These are phyloP conservation scores for Fusarium pseudoanthophilum DNA, from an alignment of 2,329 filamentous ascomycete species.

Conservation along the genomic window DNA sequence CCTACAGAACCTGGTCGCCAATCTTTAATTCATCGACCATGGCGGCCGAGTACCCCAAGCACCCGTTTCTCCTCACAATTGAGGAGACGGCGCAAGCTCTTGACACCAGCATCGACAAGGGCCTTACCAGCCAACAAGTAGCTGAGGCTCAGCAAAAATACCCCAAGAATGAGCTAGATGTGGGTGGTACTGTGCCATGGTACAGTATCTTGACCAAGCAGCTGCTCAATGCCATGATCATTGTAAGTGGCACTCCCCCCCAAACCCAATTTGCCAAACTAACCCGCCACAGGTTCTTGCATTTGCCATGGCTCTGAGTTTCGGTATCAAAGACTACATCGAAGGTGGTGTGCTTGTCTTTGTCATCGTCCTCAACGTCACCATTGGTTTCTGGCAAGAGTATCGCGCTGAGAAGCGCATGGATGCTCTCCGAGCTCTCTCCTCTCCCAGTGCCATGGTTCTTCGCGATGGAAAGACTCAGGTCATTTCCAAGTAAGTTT, in stretches of 20 bases:
- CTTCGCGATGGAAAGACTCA: slow-evolving; percentile 68
- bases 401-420: slow-evolving; percentile 74
- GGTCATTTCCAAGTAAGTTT: slow-evolving; percentile 66
- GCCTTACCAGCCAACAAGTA: slow-evolving; percentile 71
- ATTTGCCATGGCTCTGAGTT: slow-evolving; percentile 79
- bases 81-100: slow-evolving; percentile 72
- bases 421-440: slow-evolving; percentile 70
- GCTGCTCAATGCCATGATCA: slow-evolving; percentile 80
- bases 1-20: slow-evolving; percentile 7
- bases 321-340: slow-evolving; percentile 73
- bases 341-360: slow-evolving; percentile 74
- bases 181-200: slow-evolving; percentile 74
- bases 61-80: slow-evolving; percentile 70
- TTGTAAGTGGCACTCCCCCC: slow-evolving; percentile 58
- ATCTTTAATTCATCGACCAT: slow-evolving; percentile 45
- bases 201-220: slow-evolving; percentile 79
- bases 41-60: slow-evolving; percentile 62
- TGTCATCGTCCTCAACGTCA: slow-evolving; percentile 75
- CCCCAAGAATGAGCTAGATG: slow-evolving; percentile 76
- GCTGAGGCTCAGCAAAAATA: slow-evolving; percentile 67
- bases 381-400: slow-evolving; percentile 74
- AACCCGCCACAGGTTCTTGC: slow-evolving; percentile 70
- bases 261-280: background rate
- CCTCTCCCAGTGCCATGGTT: slow-evolving; percentile 71
- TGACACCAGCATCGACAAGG: slow-evolving; percentile 72